Conservation (phyloP, 257 asterid species). For the Cruciata laevipes region DNA sequence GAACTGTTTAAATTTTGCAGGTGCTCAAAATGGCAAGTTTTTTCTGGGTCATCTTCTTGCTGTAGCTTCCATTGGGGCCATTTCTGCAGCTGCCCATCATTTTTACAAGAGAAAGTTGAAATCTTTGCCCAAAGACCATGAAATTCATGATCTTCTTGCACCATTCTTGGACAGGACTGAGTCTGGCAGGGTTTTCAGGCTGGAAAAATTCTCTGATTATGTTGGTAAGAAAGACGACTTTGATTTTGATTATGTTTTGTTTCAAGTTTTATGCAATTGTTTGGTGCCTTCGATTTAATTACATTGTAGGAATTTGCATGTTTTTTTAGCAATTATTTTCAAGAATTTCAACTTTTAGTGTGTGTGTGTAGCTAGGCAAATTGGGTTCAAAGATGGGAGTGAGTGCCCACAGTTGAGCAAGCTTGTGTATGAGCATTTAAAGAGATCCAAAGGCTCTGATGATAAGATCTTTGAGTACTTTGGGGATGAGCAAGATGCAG, state of each 20-base stretch:
- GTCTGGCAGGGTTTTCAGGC: conserved; percentile 44
- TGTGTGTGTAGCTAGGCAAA: conserved; percentile 57
- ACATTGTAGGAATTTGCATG: background rate
- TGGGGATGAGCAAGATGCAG: conserved; percentile 34
- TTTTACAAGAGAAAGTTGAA: conserved; percentile 34
- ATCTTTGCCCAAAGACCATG: conserved; percentile 14
- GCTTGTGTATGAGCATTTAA: conserved; percentile 57
- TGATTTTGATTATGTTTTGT: background rate
- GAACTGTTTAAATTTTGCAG: background rate
- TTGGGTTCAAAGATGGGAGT: conserved; percentile 66
- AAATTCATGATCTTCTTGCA: conserved; percentile 25
- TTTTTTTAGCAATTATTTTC: background rate
- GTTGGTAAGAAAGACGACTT: conserved; percentile 36
- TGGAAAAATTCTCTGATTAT: conserved; percentile 70
- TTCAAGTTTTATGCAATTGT: background rate
- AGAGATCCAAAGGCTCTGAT: conserved; percentile 53
- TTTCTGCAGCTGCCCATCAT: conserved; percentile 48
- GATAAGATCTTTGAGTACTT: conserved; percentile 62
- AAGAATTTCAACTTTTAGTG: background rate
- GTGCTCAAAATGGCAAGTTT: conserved; percentile 14
- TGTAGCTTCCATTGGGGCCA: conserved; percentile 37
- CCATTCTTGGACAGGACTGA: conserved; percentile 53
- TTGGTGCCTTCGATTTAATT: background rate
- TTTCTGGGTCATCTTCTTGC: conserved; percentile 31
- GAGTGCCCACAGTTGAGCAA: conserved; percentile 53